Conservation (phyloP, 1,284 basidiomycete genomes). For the Cutaneotrichosporon cyanovorans region DNA sequence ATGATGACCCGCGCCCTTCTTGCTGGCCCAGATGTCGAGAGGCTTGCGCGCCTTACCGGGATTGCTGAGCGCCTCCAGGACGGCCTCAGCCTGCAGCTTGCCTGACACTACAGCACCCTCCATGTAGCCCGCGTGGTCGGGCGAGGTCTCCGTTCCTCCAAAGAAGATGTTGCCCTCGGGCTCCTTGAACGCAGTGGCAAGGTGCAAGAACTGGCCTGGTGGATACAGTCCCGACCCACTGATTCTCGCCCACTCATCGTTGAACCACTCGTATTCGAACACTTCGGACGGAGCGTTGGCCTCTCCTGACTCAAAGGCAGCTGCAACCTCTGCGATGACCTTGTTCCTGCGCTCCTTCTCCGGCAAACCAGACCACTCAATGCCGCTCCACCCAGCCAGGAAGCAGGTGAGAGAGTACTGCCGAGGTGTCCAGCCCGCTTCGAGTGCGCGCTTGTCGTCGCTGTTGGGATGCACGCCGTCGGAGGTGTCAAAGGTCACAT, state of each 20-base stretch:
- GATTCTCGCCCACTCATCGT: slow-evolving; percentile 5
- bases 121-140: slow-evolving; percentile 12
- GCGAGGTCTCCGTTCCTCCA: slow-evolving; percentile 11
- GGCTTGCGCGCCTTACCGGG: too few relatives aligned
- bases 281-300: neutral
- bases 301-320: slow-evolving; percentile 2
- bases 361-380: neutral
- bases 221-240: neutral
- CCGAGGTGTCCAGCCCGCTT: too few relatives aligned
- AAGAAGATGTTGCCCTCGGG: slow-evolving; percentile 10
- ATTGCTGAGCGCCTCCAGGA: too few relatives aligned
- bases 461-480: slow-evolving; percentile 2
- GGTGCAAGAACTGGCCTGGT: slow-evolving; percentile 4
- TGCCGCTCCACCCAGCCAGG: neutral
- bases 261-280: slow-evolving; percentile 5
- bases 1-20: too few relatives aligned
- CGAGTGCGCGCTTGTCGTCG: neutral
- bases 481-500: slow-evolving; percentile 5
- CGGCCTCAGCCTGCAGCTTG: too few relatives aligned
- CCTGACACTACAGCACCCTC: slow-evolving; percentile 11
- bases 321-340: neutral
- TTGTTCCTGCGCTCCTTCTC: slow-evolving; percentile 1
- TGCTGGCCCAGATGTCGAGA: too few relatives aligned
- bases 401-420: slow-evolving; percentile 4
- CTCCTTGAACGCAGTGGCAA: neutral